A percentile compares a stretch with the other conserved stretches of the same genome.
Conservation (phyloP, 2,329 filamentous ascomycete species). For the Sclerotiophoma versabilis region DNA sequence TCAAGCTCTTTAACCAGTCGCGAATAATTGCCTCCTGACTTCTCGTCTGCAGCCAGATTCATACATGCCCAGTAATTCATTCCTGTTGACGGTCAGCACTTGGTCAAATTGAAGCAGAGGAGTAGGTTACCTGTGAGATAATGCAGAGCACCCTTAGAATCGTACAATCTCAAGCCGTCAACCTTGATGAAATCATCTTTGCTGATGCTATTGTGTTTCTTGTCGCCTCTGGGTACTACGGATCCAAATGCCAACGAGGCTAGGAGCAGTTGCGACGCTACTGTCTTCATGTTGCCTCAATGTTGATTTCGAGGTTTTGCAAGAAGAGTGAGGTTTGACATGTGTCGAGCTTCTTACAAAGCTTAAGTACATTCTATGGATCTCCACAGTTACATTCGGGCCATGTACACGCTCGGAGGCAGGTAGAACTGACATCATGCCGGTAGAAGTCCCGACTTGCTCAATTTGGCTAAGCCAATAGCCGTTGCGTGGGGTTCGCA, state of each 20-base stretch:
- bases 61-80: slow-evolving; percentile 53
- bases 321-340: neutral
- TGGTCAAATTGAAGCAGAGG: too few species aligned
- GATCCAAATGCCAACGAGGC: slow-evolving; percentile 21
- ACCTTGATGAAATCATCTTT: slow-evolving; percentile 48
- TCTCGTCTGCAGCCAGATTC: slow-evolving; percentile 48
- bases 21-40: slow-evolving; percentile 47
- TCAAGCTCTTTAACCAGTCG: slow-evolving; percentile 50
- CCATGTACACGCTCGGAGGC: neutral
- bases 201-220: slow-evolving; percentile 24
- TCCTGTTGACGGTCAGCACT: slow-evolving; percentile 25
- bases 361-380: neutral
- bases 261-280: slow-evolving; percentile 17
- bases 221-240: slow-evolving; percentile 8
- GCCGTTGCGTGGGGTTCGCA: slow-evolving; percentile 19
- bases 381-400: slow-evolving; percentile 1
- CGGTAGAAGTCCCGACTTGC: slow-evolving; percentile 19
- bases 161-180: slow-evolving; percentile 44
- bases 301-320: neutral
- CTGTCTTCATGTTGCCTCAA: slow-evolving; percentile 23
- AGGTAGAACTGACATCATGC: slow-evolving; percentile 23
- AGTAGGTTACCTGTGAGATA: slow-evolving; percentile 42
- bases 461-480: slow-evolving; percentile 22
- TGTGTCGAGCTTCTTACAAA: too few species aligned
- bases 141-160: slow-evolving; percentile 41